Base-by-base conservation (phyloP, 768 basidiomycete species). In the Trametes coccinea region DNA sequence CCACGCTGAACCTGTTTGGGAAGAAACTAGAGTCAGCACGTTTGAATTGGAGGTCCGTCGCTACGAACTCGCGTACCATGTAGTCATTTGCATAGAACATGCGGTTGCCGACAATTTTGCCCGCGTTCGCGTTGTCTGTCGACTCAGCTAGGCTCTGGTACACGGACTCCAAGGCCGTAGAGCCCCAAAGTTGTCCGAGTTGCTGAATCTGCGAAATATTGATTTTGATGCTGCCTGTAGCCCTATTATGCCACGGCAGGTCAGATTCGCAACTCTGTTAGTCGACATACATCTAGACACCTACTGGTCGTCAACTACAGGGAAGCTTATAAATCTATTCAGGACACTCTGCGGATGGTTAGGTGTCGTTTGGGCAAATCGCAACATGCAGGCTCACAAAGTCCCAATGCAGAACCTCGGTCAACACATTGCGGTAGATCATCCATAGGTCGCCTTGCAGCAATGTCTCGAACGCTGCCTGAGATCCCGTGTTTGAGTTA, bases 51-150 rank as follows among this genome's bases (percentile, higher is more conserved):
- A 22, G 22, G 22, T 22, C 22, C 22, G 22, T 22, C 22, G 22
- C 22, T 22, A 22, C 22, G 22, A 22, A 22, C 22, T 10, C 37
- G 45, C 75, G 11, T 53, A 85, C 88, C 86, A 89, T 86, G 65
- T 88, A 89, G 67, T 90, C 88, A 62, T 83, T 85, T 48, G 78
- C 77, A 67, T 79, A 87, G 71, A 89, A 89, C 80, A 86, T 84
- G 13, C 79, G 77, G 65, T 87, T 89, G 0, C 88, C 87, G 1
- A 62, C 41, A 13, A 88, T 64, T 16, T 71, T 68, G 2, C 86
- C 86, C 0, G 79, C 80, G 65, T 88, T 89, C 11, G 84, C 86
- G 64, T 74, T 76, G 17, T 71, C 67, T 2, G 72, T 69, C 17
- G 71, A 71, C 41, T 62, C 60, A 8, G 78, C 74, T 16, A 87